Percentiles rank a stretch among this genome's conserved stretches.
Evolutionary conservation across 2,329 filamentous ascomycete genomes (phyloP).

Genomic region (Fusarium nematophilum): DNA sequence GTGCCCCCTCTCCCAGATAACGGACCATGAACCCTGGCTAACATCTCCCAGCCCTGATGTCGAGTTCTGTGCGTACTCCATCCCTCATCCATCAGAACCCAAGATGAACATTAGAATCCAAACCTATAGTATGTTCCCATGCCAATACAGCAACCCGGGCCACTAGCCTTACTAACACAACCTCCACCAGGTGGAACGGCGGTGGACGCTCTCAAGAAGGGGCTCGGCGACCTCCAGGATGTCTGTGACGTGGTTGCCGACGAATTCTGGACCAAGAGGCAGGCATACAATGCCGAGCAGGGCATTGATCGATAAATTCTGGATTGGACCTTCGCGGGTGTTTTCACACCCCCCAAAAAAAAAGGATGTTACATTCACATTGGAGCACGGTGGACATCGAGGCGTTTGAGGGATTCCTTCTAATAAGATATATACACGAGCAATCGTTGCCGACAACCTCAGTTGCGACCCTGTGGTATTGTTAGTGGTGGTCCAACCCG

Average conservation of each 20-base stretch:
- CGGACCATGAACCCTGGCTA: slow-evolving; percentile 10
- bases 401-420: slow-evolving; percentile 50
- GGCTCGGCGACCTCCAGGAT: slow-evolving; percentile 86
- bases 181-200: slow-evolving; percentile 77
- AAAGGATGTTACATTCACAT: slow-evolving; percentile 35
- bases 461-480: slow-evolving; percentile 65
- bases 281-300: slow-evolving; percentile 50
- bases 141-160: not conserved
- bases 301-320: slow-evolving; percentile 47
- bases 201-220: slow-evolving; percentile 89
- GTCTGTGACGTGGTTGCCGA: slow-evolving; percentile 94
- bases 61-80: slow-evolving; percentile 98
- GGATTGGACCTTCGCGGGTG: slow-evolving; percentile 3
- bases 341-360: no score
- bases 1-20: slow-evolving; percentile 49
- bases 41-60: slow-evolving; percentile 80
- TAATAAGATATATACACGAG: slow-evolving; percentile 52
- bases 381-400: slow-evolving; percentile 41
- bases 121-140: slow-evolving; percentile 80
- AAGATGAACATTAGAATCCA: slow-evolving; percentile 99
- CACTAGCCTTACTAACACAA: slow-evolving; percentile 13
- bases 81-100: slow-evolving; percentile 93
- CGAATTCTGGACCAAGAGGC: slow-evolving; percentile 77
- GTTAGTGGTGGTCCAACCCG: slow-evolving; percentile 28
- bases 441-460: slow-evolving; percentile 47